phyloP scores from a whole-genome alignment of 768 basidiomycete species.

The Vararia minispora region DNA sequence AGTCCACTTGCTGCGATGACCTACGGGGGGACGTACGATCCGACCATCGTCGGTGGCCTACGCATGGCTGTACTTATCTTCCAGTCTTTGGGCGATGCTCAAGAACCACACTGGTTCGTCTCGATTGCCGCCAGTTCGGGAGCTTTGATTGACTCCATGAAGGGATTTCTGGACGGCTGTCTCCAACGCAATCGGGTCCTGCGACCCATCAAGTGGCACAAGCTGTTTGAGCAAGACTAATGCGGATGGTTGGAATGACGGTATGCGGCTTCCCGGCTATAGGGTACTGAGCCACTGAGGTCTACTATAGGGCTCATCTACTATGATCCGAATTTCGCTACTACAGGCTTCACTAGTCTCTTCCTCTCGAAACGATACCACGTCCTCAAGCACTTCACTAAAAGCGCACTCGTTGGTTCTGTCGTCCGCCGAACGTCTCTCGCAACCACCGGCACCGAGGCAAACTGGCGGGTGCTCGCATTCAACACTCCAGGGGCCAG shows the following conservation, averaged over 20 bases:
- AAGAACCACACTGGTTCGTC: not conserved
- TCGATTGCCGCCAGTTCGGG: not conserved
- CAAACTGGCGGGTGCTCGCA: too few relatives aligned
- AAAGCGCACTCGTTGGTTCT: too few relatives aligned
- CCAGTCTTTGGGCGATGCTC: constrained; percentile 15
- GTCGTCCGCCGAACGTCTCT: too few relatives aligned
- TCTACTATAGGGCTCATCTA: too few relatives aligned
- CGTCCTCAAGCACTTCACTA: too few relatives aligned
- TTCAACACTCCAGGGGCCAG: too few relatives aligned
- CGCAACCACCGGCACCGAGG: too few relatives aligned
- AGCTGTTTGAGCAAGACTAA: constrained; percentile 26
- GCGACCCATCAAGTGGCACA: constrained; percentile 24
- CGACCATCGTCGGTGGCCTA: constrained; percentile 16
- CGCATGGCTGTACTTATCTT: constrained; percentile 15
- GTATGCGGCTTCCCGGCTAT: too few relatives aligned
- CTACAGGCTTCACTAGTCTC: too few relatives aligned
- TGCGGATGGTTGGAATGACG: constrained; percentile 31
- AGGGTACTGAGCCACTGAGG: too few relatives aligned
- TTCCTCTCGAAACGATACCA: too few relatives aligned
- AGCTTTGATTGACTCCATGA: constrained; percentile 2
- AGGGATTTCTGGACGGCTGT: constrained; percentile 12
- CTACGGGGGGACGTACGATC: constrained; percentile 12
- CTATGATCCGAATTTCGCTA: too few relatives aligned
- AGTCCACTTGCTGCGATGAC: constrained; percentile 13
- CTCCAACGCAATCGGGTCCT: constrained; percentile 26